phyloP scores from a whole-genome alignment of 129 eudicot species.

The Mikania micrantha region DNA sequence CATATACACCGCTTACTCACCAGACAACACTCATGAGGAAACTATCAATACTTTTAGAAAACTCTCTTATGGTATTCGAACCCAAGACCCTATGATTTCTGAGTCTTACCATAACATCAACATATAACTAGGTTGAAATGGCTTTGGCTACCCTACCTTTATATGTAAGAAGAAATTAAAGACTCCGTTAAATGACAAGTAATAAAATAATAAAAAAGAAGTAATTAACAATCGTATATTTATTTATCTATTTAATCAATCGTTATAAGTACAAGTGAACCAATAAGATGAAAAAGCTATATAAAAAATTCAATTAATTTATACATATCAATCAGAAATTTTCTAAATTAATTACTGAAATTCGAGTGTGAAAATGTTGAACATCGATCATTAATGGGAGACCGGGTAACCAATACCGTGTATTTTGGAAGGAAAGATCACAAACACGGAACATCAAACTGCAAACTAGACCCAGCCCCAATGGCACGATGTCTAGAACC shows the following conservation, averaged over 20 bases:
- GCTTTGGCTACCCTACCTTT: no score
- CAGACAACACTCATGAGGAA: no score
- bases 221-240: background rate
- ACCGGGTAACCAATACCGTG: constrained; percentile 95
- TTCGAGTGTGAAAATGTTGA: no score
- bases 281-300: background rate
- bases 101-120: no score
- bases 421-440: constrained; percentile 63
- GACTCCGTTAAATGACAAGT: background rate
- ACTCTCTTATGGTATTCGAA: no score
- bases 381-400: constrained; percentile 28
- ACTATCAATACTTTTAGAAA: no score
- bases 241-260: no score
- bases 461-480: constrained; percentile 62
- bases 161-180: background rate
- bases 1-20: no score
- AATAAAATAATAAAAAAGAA: background rate
- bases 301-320: background rate
- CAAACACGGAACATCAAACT: constrained; percentile 74
- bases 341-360: no score
- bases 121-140: no score
- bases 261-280: no score
- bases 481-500: constrained; percentile 56
- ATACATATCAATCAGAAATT: background rate
- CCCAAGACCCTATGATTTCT: no score